Base-by-base conservation (phyloP, 106 monocot genomes). In the Iris macrosiphon region DNA sequence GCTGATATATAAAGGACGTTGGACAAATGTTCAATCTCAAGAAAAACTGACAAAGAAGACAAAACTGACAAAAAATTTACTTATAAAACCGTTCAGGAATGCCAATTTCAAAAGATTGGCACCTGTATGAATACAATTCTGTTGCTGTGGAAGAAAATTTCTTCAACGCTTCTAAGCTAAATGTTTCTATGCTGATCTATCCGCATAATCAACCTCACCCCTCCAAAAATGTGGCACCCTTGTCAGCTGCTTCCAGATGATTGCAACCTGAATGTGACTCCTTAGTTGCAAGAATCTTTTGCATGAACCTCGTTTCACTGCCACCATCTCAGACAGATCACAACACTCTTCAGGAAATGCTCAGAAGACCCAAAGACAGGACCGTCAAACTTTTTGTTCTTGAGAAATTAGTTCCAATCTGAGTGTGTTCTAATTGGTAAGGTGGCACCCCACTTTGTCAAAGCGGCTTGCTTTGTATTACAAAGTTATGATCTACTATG, bases 341-440 rank as follows among this genome's bases (percentile, higher is more conserved):
- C 1, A 16, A 22, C n/a, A 43, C 48, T 58, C 31, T 21, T 18
- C 7, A 27, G 21, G 13, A 16, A 20, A 25, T 13, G 44, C 42
- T 27, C 47, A 17, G 6, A 49, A 52, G 57, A 29, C 33, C 46
- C 19, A 50, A 52, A 47, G 66, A 57, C 7, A 18, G 49, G 61
- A 73, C 49, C 68, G 7, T 55, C 71, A 61, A 45, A 66, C 50
- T 35, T 47, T 86, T 80, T 74, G 5, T 18, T 28, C 31, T 56
- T 0, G 6, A 44, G 20, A 62, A 80, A 76, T 62, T 42, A 79
- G 79, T 57, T 45, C 49, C 17, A 55, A 27, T 35, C 26, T 15
- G 41, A 46, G 33, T 9, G 26, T 42, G 11, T 1, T 30, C 56
- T 23, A 19, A 61, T 27, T 40, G 27, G 19, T 33, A 18, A 7